Evolutionary conservation across 176 grass and related monocot genomes (phyloP), one percentile per base, ranked within the genome.

Genomic region (Aechmea fasciata): DNA sequence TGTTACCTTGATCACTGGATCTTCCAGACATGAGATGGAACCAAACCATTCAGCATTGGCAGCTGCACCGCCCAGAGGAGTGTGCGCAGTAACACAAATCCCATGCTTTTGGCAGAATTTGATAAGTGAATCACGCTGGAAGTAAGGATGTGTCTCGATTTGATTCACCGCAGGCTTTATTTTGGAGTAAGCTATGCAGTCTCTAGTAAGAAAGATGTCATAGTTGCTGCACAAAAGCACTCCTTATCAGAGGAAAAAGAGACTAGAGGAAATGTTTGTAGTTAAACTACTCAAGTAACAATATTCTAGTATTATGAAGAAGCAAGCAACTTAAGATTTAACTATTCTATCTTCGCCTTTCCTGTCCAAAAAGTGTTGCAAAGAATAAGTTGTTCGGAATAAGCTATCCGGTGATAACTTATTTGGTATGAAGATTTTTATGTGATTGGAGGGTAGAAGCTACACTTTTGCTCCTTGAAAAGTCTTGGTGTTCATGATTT

Each of bases 21-120:
- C 93, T 13, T 90, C 89, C 0, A 96, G 86, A 78, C 93, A 97
- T 2, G 93, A 97, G 53, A 92, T 49, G 0, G 92, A 65, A 15
- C 93, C 86, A 5, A 92, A 92, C 93, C 81, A 92, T 73, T 92
- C 89, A 0, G 89, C 71, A 49, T 97, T 97, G 24, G 93, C 86
- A 63, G 84, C 76, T 41, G 89, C 85, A 10, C 93, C 93, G 10
- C 93, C 86, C 25, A 92, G 64, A n/a, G 93, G 86, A 14, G 93
- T 97, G 14, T 97, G 89, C 2, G 93, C 93, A 2, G 93, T 97
- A 49, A 92, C 81, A 1, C 77, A 90, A 73, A 97, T 87, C 15
- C 81, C 86, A 23, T 97, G 89, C 68, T 92, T 97, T 75, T 97
- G 93, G 85, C 89, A 97, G 79, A 97, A 97, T 79, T 88, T 96